Evolutionary conservation across 2,329 filamentous ascomycete species (phyloP).

Genomic region (Alternaria metachromatica): DNA sequence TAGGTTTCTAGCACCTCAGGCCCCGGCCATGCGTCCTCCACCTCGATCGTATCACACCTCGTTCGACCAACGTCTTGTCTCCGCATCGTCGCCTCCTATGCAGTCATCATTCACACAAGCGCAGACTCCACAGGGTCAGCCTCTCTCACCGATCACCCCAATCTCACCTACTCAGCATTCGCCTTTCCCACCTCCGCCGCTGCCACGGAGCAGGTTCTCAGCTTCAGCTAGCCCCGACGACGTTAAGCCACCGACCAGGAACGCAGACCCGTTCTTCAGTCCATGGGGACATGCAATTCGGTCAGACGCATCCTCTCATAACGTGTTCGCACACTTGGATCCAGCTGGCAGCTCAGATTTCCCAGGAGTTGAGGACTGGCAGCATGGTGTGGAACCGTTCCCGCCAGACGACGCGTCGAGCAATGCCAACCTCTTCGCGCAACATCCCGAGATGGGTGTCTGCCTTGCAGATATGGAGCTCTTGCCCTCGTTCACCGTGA

Average conservation of each 20-base stretch:
- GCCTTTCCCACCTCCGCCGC: slow-evolving; percentile 11
- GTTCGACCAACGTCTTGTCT: slow-evolving; percentile 1
- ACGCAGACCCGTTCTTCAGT: background rate
- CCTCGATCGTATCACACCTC: background rate
- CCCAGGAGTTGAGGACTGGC: background rate
- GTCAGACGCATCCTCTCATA: background rate
- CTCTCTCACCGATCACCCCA: slow-evolving; percentile 9
- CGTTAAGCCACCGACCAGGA: background rate
- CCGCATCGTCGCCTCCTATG: slow-evolving; percentile 1
- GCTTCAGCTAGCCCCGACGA: background rate
- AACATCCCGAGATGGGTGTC: slow-evolving; percentile 5
- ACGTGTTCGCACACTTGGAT: background rate
- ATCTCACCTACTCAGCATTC: slow-evolving; percentile 8
- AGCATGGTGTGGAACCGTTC: background rate
- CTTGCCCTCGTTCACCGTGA: background rate
- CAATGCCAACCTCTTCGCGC: slow-evolving; percentile 2
- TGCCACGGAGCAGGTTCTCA: background rate
- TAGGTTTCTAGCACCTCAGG: background rate
- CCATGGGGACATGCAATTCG: slow-evolving; percentile 7
- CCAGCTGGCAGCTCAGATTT: background rate
- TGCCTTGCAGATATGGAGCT: slow-evolving; percentile 11
- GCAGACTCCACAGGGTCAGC: background rate
- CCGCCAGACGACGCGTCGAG: background rate
- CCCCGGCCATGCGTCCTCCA: background rate
- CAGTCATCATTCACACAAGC: background rate